Evolutionary conservation across 306 rosid genomes (phyloP), one percentile per base, ranked within the genome.

Genomic region (Cyclanthera cordifolia): DNA sequence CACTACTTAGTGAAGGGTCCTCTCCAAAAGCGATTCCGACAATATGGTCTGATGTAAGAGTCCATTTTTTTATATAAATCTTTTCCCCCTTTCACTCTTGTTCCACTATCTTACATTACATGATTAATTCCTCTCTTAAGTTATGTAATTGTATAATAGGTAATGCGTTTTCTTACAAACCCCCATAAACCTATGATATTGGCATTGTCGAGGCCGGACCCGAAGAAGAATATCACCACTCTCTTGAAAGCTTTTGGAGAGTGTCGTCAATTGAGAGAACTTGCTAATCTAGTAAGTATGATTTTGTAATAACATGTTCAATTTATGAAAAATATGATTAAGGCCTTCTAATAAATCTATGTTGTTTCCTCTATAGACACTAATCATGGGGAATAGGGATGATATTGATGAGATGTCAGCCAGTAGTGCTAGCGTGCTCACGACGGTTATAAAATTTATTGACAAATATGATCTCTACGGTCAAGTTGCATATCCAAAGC

Each of bases 141-240:
- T 50, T 48, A 72, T 55, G 66, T 60, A 53, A 30, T 47, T 45
- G 48, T 51, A 59, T 83, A 37, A 37, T 7, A 88, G 97, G 81
- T 90, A 63, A 86, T 90, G 93, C 90, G 93, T 57, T 90, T 90
- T 78, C 86, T 90, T 61, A 68, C 85, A 43, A 90, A 90, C 74
- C 97, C 97, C 60, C 97, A 90, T 81, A 90, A 90, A 72, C 97
- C 95, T 23, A 79, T 88, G 93, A 84, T 90, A 69, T 80, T 90
- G 84, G 95, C 97, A 13, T 77, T 90, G 43, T 90, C 97, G 74
- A 85, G 97, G 69, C 93, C 97, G 2, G 97, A 90, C 73, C 90
- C 97, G 11, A 90, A 90, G 81, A 90, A 90, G 89, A 90, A 90
- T 53, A 8, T 90, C 71, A 90, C 90, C 74, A 90, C 97, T 50